Conservation (phyloP, 306 rosid species). For the Gillenia trifoliata region DNA sequence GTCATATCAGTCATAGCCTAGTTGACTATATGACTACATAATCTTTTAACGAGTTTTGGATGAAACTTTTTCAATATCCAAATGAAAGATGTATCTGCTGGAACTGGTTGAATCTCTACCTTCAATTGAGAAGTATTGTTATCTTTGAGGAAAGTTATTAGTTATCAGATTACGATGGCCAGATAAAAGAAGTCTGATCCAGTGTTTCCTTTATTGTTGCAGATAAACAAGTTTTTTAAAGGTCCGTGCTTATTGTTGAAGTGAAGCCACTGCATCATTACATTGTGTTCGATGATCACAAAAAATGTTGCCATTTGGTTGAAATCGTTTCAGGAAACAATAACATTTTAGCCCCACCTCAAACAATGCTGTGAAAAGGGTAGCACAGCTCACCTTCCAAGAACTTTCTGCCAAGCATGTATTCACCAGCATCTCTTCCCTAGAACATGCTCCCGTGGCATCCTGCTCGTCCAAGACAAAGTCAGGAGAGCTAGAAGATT, state of each 20-base stretch:
- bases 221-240: neutral
- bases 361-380: neutral
- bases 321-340: neutral
- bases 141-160: neutral
- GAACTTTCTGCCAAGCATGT: slow-evolving; percentile 7
- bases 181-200: neutral
- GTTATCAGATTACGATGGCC: neutral
- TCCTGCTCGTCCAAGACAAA: slow-evolving; percentile 18
- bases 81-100: neutral
- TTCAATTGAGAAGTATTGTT: neutral
- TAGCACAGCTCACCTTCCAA: neutral
- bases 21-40: neutral
- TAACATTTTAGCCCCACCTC: neutral
- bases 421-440: slow-evolving; percentile 15
- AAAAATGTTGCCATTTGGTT: neutral
- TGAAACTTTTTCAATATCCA: neutral
- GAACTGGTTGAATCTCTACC: neutral
- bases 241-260: neutral
- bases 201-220: neutral
- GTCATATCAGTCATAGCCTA: neutral
- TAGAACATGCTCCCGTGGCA: slow-evolving; percentile 20
- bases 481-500: slow-evolving; percentile 49
- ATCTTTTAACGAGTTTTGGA: neutral
- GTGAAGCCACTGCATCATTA: neutral
- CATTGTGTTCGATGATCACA: neutral